phyloP scores from a whole-genome alignment of 768 basidiomycete genomes.

The Boletus subcaerulescens region DNA sequence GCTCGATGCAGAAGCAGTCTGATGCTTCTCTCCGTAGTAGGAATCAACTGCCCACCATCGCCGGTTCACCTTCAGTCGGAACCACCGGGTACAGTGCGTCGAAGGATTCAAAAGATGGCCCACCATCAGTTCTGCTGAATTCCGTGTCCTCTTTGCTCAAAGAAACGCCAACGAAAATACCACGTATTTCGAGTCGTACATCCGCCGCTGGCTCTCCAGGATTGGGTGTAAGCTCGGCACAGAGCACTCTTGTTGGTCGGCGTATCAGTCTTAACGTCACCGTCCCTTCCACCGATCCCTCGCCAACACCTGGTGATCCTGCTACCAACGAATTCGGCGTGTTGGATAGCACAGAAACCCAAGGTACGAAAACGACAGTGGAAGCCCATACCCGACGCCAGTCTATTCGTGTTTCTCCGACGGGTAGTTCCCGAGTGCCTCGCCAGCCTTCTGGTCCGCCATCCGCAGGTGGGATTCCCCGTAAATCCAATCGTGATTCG shows the following conservation, averaged over 20 bases:
- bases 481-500: constrained; percentile 76
- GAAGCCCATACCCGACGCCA: constrained; percentile 45
- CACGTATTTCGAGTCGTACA: constrained; percentile 83
- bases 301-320: constrained; percentile 49
- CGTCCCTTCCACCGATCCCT: constrained; percentile 60
- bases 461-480: constrained; percentile 47
- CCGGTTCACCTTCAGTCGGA: constrained; percentile 89
- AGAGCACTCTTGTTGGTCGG: constrained; percentile 47
- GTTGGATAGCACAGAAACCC: constrained; percentile 57
- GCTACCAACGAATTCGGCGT: constrained; percentile 78
- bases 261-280: constrained; percentile 64
- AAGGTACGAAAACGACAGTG: constrained; percentile 40
- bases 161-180: constrained; percentile 91
- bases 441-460: constrained; percentile 56
- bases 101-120: constrained; percentile 57
- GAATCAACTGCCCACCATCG: constrained; percentile 83
- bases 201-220: constrained; percentile 75
- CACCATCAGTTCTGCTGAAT: constrained; percentile 52
- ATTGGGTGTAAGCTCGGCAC: constrained; percentile 55
- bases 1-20: constrained; percentile 85
- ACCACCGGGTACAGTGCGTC: constrained; percentile 49
- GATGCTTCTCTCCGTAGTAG: constrained; percentile 76
- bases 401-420: constrained; percentile 66
- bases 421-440: constrained; percentile 55
- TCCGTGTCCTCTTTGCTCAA: constrained; percentile 54